Evolutionary conservation across 495 filamentous ascomycete species (phyloP).

Genomic region (Rusavskia elegans): DNA sequence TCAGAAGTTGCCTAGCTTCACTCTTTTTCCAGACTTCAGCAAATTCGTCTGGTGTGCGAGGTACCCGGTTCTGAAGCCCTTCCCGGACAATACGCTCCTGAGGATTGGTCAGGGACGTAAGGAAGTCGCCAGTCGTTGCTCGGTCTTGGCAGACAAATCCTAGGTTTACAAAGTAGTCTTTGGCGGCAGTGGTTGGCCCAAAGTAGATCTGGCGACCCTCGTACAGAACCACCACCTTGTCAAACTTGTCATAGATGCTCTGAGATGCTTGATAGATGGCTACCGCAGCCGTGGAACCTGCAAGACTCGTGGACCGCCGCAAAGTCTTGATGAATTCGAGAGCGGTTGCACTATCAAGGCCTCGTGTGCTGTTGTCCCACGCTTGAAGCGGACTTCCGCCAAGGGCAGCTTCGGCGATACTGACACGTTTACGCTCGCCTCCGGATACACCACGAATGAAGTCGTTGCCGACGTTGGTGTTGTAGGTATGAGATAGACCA

Average conservation of each 20-base stretch:
- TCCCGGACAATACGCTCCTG: slow-evolving; percentile 44
- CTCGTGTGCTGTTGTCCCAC: slow-evolving; percentile 77
- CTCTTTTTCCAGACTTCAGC: slow-evolving; percentile 59
- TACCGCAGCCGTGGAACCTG: slow-evolving; percentile 50
- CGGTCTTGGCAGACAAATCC: slow-evolving; percentile 60
- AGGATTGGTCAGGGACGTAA: slow-evolving; percentile 64
- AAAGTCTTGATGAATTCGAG: slow-evolving; percentile 65
- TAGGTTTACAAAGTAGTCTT: slow-evolving; percentile 54
- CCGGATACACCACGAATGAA: slow-evolving; percentile 66
- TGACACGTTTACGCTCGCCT: slow-evolving; percentile 71
- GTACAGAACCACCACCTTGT: slow-evolving; percentile 65
- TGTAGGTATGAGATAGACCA: slow-evolving; percentile 56
- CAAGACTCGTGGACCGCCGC: slow-evolving; percentile 46
- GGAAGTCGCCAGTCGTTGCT: slow-evolving; percentile 64
- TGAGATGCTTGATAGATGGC: slow-evolving; percentile 78
- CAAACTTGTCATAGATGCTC: slow-evolving; percentile 58
- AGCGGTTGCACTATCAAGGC: slow-evolving; percentile 65
- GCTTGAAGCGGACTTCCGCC: slow-evolving; percentile 55
- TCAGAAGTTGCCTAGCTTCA: slow-evolving; percentile 44
- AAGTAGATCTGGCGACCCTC: slow-evolving; percentile 78
- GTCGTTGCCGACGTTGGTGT: slow-evolving; percentile 68
- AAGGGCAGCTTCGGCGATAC: slow-evolving; percentile 56
- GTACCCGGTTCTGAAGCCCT: slow-evolving; percentile 49
- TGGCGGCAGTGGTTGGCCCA: slow-evolving; percentile 43
- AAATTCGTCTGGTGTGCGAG: slow-evolving; percentile 66